Evolutionary conservation across 1,284 basidiomycete genomes (phyloP).

Genomic region (Puccinia sorghi): DNA sequence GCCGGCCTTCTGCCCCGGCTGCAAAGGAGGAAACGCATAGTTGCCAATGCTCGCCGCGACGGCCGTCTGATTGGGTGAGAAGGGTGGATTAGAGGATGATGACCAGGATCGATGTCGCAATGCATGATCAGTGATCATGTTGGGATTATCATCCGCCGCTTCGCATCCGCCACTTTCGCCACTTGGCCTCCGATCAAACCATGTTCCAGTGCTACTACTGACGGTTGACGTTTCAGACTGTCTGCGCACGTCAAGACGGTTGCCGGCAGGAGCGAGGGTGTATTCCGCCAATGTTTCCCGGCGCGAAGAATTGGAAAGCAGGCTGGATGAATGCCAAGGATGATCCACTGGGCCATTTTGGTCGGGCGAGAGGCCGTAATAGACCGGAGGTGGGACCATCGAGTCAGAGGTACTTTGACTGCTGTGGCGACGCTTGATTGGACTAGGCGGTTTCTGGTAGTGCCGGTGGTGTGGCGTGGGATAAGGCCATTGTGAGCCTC

Average conservation of each 20-base stretch:
- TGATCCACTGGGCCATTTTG: constrained; percentile 4
- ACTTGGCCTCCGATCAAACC: constrained; percentile 27
- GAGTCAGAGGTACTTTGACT: constrained; percentile 13
- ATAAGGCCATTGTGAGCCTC: constrained; percentile 25
- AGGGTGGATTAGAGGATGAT: constrained; percentile 9
- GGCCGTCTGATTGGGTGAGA: constrained; percentile 4
- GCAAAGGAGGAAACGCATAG: constrained; percentile 14
- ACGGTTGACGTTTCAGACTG: constrained; percentile 18
- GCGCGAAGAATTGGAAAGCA: not conserved
- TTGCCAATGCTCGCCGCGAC: not conserved
- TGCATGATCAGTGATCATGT: not conserved
- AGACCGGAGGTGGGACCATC: constrained; percentile 7
- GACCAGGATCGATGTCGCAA: constrained; percentile 23
- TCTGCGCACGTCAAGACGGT: constrained; percentile 2
- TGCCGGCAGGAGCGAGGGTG: not conserved
- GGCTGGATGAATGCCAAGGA: constrained; percentile 2
- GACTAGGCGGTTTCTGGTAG: constrained; percentile 15
- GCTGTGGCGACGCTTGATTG: constrained; percentile 28
- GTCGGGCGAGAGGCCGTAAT: not conserved
- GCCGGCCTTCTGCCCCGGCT: not conserved
- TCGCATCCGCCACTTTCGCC: constrained; percentile 9
- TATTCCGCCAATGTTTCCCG: not conserved
- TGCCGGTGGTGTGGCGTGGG: constrained; percentile 25
- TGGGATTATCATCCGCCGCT: not conserved
- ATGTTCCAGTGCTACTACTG: constrained; percentile 13